Base-by-base conservation (phyloP, 768 basidiomycete species). In the Dictyophora rubrovolvata region DNA sequence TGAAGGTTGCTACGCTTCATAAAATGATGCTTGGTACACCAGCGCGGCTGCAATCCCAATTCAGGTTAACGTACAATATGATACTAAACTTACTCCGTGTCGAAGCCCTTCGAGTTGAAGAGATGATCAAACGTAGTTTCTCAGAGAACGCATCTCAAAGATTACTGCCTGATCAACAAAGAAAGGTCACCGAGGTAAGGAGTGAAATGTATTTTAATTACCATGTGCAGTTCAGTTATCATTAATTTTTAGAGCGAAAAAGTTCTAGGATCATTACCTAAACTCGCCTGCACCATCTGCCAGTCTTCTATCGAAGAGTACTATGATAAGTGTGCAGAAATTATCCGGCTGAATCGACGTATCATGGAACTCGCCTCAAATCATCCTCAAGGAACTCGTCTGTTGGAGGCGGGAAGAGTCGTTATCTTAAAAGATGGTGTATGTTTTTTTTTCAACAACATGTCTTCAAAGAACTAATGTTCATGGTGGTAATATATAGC, bases 111-210 rank as follows among this genome's bases (percentile, higher is more conserved):
- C 79, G 85, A 60, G 95, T 98, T 17, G 96, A 99, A 68, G 96
- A 99, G 72, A 99, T 99, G 96, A 98, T 99, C 69, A 98, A 98
- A 71, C 80, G 96, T 42, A 93, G 91, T 69, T 99, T 99, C 72
- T 98, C 96, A 17, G 96, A 99, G 74, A 98, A 98, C 68, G 86
- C 93, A 1, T 88, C 96, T 0, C 96, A 99, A 67, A 79, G 86
- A 42, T 74, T 97, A 48, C 74, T 97, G 33, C 96, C 96, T 4
- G 93, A 95, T 56, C 91, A 98, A 62, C 93, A 98, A 70, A 85
- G 87, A 69, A 82, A 86, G 68, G 89, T 98, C 21, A 69, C 77
- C 1, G 86, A 95, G 76, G 95, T 91, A 61, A 66, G 79, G 67
- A 54, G 11, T 6, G 10, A 37, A 12, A 50, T 7, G 28, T 28